Evolutionary conservation across 2,329 filamentous ascomycete species (phyloP), one percentile per base, ranked within the genome.

Genomic region (Aspergillus cejpii): DNA sequence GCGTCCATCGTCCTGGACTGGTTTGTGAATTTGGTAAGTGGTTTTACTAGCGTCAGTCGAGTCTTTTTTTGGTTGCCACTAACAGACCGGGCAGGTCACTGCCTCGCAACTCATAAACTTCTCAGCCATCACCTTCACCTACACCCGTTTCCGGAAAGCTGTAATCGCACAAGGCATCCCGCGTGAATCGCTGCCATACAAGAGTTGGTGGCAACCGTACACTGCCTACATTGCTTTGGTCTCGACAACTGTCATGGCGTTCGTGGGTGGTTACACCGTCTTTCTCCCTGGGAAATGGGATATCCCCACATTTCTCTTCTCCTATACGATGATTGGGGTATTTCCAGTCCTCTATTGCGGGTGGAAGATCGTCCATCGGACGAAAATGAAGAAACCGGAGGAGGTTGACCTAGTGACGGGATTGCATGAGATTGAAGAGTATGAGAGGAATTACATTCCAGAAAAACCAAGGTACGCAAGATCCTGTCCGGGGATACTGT

Each of bases 41-140:
- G n/a, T n/a, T n/a, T n/a, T n/a, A n/a, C n/a, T n/a, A n/a, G n/a
- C n/a, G n/a, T n/a, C n/a, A n/a, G n/a, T n/a, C n/a, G n/a, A n/a
- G n/a, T n/a, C n/a, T n/a, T n/a, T n/a, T n/a, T n/a, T n/a, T n/a
- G n/a, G n/a, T n/a, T n/a, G n/a, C n/a, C n/a, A n/a, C 20, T 45
- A 14, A 36, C 23, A n/a, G n/a, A 39, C 5, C 11, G 11, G 15
- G 27, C 29, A 71, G 68, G 70, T 87, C 14, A 88, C 85, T 8
- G 83, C 85, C 0, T 85, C 84, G 1, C 83, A 86, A 57, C 74
- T 88, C 11, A 82, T 88, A 67, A 85, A 85, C 60, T 88, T 83
- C 67, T 74, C 75, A 31, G 78, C 81, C 53, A 82, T 87, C 60
- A 81, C 79, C 56, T 74, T 81, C 45, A 83, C 84, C 0, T 91